Base-by-base conservation (phyloP, 169 alveolate genomes). In the Plasmodium relictum region DNA sequence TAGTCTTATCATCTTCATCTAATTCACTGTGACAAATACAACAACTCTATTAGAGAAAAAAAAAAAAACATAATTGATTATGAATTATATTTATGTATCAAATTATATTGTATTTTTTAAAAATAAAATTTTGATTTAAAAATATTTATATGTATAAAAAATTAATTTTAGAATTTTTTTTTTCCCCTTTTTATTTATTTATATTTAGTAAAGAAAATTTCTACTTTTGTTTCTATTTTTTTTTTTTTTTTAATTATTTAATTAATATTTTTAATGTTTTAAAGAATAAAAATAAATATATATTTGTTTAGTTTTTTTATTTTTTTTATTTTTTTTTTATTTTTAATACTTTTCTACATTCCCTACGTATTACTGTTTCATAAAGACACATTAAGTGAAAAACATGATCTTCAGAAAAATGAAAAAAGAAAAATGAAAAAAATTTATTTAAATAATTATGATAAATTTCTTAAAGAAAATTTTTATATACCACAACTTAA, bases 301-400 rank as follows among this genome's bases (percentile, higher is more conserved):
- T 72, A 20, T 54, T 26, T 72, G 52, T 72, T 6, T 72, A 59
- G 18, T 39, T 73, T 52, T 52, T 42, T 61, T 52, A 6, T 41
- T 58, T 73, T 39, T 54, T 72, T 52, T 18, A 6, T 59, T n/a
- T 50, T 72, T 72, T 71, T 50, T 39, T 20, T 62, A 7, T 22
- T 52, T 52, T 26, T 12, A 20, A n/a, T 61, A 80, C 90, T 74
- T 80, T 80, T 66, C 90, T 80, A 45, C 90, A 80, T 66, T 80
- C 90, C 18, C 90, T 31, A 12, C 90, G 50, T 80, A 80, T 45
- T 24, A 80, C 80, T 20, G 80, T 80, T 80, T 80, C 90, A 45
- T 80, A 80, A 65, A 80, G 50, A 45, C 90, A 80, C 90, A 80
- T 80, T 61, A 80, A 54, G 20, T 80, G 90, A 45, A 80, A 80